Base-by-base conservation (phyloP, 768 basidiomycete species). In the Asterophora lycoperdoides region DNA sequence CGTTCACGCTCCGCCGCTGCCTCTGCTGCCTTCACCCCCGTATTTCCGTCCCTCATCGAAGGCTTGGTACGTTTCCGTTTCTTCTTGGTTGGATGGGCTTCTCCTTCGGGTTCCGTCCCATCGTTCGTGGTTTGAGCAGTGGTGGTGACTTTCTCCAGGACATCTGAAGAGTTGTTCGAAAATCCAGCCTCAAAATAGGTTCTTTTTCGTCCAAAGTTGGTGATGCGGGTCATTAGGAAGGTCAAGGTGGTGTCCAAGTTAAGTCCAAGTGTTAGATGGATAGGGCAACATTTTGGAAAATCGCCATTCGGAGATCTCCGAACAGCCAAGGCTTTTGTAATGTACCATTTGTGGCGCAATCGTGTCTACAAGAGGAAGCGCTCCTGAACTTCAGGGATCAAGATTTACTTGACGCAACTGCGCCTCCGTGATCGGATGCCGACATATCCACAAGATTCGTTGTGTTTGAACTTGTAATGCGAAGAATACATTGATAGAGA, bases 161-260 rank as follows among this genome's bases (percentile, higher is more conserved):
- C 41, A 23, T 48, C 54, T 38, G 62, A 56, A 14, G 55, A 49
- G 11, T 63, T 47, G 8, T 33, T 49, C 15, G 47, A 57, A 54
- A 85, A 79, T 0, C 78, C 81, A 11, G 86, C 83, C 52, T 89
- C 73, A 11, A 89, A 54, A 58, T 87, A 80, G 4, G 80, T 83
- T 42, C 88, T 70, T 62, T 90, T 91, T 45, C 77, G 74, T n/a
- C 82, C 83, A 63, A 89, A 75, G 56, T 80, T 82, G 8, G 89
- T 88, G 48, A 82, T 69, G 36, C 88, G 79, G 11, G 88, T 89
- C 88, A 90, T 89, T 32, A 15, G 28, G 15, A 34, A 14, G 2
- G 13, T 34, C 17, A n/a, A 33, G 41, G 23, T 17, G 13, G 18
- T 11, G 18, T 10, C 20, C 5, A 18, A 17, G 17, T 32, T 40